Evolutionary conservation across 2,329 filamentous ascomycete species (phyloP), one percentile per base, ranked within the genome.

Genomic region (Triangularia setosa): DNA sequence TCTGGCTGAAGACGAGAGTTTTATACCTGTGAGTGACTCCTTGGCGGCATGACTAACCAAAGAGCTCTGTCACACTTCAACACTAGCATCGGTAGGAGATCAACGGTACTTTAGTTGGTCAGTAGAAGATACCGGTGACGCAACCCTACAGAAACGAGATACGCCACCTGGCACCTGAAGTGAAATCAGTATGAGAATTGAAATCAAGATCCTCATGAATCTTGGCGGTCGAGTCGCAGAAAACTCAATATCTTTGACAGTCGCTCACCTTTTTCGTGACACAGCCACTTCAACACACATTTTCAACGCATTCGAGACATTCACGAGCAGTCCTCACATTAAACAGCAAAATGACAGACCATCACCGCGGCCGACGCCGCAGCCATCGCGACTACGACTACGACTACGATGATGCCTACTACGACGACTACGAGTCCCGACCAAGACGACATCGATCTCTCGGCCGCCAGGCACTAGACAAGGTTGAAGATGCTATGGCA

Each of bases 381-480:
- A 55, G 55, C 33, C 48, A 64, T 44, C 55, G 59, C 2, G 16
- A 58, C 23, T 30, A 63, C 40, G 56, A 66, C 21, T 53, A 65
- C 65, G 52, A 66, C 9, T 53, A 65, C 65, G 62, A 66, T 33
- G 52, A 64, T 48, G 62, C 62, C 57, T 58, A 63, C 61, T 61
- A 66, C 60, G 57, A 59, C 54, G 60, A 60, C 40, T 59, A 67
- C 56, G 61, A 67, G 25, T 33, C 27, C 18, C 64, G 57, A 8
- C 57, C 65, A 4, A 66, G 67, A 2, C 67, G 67, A 4, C 68
- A 67, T 24, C 69, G 67, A 21, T 71, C 69, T 2, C 59, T 71
- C 18, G 61, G 69, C 52, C 69, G 69, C 1, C 61, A 65, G 9
- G 67, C 60, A 12, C 54, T 70, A 6, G 68, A 69, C 64, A 70